Conservation (phyloP, 106 monocot species). For the Chionographis japonica region DNA sequence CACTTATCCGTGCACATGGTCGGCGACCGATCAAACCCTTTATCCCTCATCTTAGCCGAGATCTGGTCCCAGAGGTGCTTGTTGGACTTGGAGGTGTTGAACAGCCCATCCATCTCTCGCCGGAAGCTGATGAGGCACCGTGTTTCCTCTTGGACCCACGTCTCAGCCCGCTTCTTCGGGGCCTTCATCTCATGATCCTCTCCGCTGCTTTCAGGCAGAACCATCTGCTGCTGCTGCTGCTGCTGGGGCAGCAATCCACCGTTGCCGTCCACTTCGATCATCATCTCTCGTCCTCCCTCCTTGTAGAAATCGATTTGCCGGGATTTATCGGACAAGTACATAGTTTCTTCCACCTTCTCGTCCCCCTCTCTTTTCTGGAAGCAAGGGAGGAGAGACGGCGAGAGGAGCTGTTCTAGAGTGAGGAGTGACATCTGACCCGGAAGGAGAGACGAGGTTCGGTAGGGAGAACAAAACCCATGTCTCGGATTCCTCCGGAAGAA, state of each 20-base stretch:
- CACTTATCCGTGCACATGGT: conserved; percentile 99
- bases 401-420: no score
- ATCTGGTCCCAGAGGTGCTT: conserved; percentile 96
- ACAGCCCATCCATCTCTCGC: conserved; percentile 77
- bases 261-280: conserved; percentile 42
- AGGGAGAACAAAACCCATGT: no score
- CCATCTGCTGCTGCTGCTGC: conserved; percentile 36
- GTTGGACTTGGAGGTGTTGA: conserved; percentile 94
- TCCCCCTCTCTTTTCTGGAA: conserved; percentile 7
- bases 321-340: conserved; percentile 73
- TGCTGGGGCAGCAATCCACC: conserved; percentile 21
- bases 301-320: conserved; percentile 55
- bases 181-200: conserved; percentile 43
- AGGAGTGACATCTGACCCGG: no score
- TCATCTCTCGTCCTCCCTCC: conserved; percentile 46
- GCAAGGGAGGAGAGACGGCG: neutral
- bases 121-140: conserved; percentile 63
- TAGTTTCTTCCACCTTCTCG: conserved; percentile 3
- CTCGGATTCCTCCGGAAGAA: no score
- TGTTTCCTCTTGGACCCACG: conserved; percentile 94
- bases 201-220: conserved; percentile 50
- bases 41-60: conserved; percentile 78
- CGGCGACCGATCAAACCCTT: conserved; percentile 82
- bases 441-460: no score
- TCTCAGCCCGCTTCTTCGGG: conserved; percentile 76